A percentile compares a stretch with the other conserved stretches of the same genome.
These are phyloP conservation scores for Penicillium alfredii DNA, from an alignment of 495 filamentous ascomycete species.

Conservation along the genomic window DNA sequence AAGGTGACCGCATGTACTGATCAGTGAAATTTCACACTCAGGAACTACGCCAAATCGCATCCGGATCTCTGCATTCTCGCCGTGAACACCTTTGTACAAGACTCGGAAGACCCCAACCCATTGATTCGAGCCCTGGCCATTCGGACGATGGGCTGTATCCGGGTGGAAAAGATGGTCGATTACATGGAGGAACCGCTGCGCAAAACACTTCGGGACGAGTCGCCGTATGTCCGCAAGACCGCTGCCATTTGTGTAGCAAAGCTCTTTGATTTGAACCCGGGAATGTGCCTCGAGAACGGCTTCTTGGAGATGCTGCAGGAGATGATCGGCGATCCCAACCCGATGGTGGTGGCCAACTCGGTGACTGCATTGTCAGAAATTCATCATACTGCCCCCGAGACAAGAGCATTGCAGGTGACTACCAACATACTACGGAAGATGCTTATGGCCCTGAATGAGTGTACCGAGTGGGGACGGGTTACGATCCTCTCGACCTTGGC, in stretches of 20 bases:
- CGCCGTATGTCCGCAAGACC: constrained; percentile 96
- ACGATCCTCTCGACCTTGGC: constrained; percentile 88
- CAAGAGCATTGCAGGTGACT: constrained; percentile 75
- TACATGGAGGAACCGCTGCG: constrained; percentile 99
- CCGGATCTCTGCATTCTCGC: constrained; percentile 98
- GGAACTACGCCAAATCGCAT: constrained; percentile 99
- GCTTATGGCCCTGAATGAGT: constrained; percentile 95
- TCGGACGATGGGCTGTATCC: constrained; percentile 98
- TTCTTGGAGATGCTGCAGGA: constrained; percentile 96
- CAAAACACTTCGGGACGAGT: constrained; percentile 95
- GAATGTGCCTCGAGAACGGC: constrained; percentile 91
- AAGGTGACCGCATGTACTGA: constrained; percentile 12
- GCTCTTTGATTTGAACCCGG: constrained; percentile 89
- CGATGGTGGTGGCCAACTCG: constrained; percentile 97
- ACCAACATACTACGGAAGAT: constrained; percentile 82
- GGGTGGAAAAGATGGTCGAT: constrained; percentile 99
- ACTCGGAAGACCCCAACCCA: constrained; percentile 97
- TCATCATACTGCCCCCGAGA: constrained; percentile 82
- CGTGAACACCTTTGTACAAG: constrained; percentile 98
- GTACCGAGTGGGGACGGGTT: constrained; percentile 97
- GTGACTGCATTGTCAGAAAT: constrained; percentile 94
- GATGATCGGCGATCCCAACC: constrained; percentile 94
- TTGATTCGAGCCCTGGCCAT: constrained; percentile 92
- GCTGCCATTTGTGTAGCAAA: constrained; percentile 98
- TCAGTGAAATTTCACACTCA: constrained; percentile 25